Evolutionary conservation across 139 green algal genomes (phyloP), one percentile per base, ranked within the genome.

Genomic region (Dunaliella primolecta): DNA sequence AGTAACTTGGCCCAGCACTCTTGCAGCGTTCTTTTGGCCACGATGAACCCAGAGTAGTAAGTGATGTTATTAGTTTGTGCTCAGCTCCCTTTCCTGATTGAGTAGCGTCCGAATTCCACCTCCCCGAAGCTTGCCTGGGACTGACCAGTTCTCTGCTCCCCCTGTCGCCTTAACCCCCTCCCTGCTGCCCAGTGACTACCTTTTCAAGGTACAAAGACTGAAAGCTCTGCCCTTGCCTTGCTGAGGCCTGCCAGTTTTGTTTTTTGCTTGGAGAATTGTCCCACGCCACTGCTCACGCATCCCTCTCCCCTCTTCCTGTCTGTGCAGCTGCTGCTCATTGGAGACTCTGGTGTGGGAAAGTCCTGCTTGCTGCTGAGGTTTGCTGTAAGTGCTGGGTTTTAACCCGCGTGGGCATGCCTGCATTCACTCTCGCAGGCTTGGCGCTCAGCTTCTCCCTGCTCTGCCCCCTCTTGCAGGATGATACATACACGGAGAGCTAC

Each of bases 401-500:
- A 82, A 31, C 29, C 11, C 55, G 35, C 34, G 15, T 34, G 7
- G 20, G 3, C 35, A 36, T 23, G 1, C 29, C 36, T 34, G 1
- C 35, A 7, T 71, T 1, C 81, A 77, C 21, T 37, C 25, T 21
- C 36, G 82, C 36, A 7, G 36, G 33, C 32, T 36, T n/a, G n/a
- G n/a, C n/a, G n/a, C n/a, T n/a, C n/a, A n/a, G n/a, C n/a, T 25
- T 64, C 46, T 36, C 29, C 2, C 57, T 79, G 33, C 30, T 21
- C 56, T 82, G 37, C 20, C 33, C n/a, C 1, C 1, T 7, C 30
- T 3, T 86, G 78, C 91, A 98, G 95, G 97, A 99, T 87, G 97
- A 99, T 83, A 99, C 97, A 24, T 99, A 99, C 93, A 98, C 96
- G 37, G 97, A 99, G 93, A 98, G 93, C 92, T 99, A 99, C 93